Base-by-base conservation (phyloP, 345 rosid species). In the Melaleuca alternifolia region DNA sequence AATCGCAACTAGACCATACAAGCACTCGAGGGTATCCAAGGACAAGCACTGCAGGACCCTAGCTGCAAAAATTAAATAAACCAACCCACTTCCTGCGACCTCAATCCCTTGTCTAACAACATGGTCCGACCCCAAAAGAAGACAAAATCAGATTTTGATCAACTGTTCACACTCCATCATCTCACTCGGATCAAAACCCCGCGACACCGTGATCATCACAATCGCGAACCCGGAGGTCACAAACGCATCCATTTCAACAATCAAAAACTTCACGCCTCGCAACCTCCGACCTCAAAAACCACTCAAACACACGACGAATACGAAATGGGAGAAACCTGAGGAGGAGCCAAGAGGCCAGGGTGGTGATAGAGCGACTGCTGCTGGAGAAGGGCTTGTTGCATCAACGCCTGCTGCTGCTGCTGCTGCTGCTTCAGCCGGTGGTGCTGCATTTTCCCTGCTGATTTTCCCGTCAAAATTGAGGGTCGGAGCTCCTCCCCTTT, bases 321-420 rank as follows among this genome's bases (percentile, higher is more conserved):
- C 61, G 59, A 54, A 53, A 83, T 0, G 59, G 33, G 50, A 41
- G 85, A 37, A 53, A 51, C 61, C 56, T 52, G 85, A 82, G 99
- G 98, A 51, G 99, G 95, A 82, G 98, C 96, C 81, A 96, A 93
- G 84, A 96, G 96, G 26, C 97, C 99, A 0, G 99, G 99, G 87
- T 95, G 99, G 87, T 95, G 99, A 87, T 95, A 97, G 51, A 97
- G 97, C 86, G 98, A 92, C 94, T 96, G 99, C 84, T 96, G 99
- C 89, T 96, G 99, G 54, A 97, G 94, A 79, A 97, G 94, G 71
- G 99, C 99, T 90, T 97, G 99, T 84, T 97, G 99, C 93, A 97
- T 95, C 97, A 95, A 87, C 79, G 96, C 98, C 88, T 97, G 98
- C n/a, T 89, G 91, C 61, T 91, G 92, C 86, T 87, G 89, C n/a